Percentiles rank a stretch among this genome's conserved stretches.
Conservation (phyloP, 2,329 filamentous ascomycete species). For the Ceratocystis cacaofunesta region DNA sequence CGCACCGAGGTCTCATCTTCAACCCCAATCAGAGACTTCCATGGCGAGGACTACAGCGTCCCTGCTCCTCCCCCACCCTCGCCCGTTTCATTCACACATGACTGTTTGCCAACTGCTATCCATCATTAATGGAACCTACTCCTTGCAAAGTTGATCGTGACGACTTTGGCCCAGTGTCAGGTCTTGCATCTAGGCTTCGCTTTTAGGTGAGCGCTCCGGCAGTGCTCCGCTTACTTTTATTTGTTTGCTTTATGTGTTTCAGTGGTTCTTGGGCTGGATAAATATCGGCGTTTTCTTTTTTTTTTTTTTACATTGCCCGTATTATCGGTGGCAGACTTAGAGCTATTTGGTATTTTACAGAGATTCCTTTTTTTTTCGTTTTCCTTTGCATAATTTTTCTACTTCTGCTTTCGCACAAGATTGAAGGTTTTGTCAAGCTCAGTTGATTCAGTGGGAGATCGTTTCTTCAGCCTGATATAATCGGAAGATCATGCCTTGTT, state of each 20-base stretch:
- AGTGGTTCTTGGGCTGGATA: constrained; percentile 2
- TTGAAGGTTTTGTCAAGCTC: background rate
- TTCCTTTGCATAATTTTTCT: background rate
- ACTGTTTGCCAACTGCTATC: constrained; percentile 1
- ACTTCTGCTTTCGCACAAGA: background rate
- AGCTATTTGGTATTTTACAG: background rate
- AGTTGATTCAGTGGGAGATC: background rate
- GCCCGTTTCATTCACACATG: constrained; percentile 44
- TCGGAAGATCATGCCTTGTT: background rate
- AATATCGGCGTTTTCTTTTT: constrained; percentile 1
- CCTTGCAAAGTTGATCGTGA: background rate
- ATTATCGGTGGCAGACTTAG: background rate
- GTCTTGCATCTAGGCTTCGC: background rate
- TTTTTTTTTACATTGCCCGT: background rate
- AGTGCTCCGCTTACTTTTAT: constrained; percentile 7
- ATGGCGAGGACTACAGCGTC: constrained; percentile 45
- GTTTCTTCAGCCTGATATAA: background rate
- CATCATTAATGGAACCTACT: background rate
- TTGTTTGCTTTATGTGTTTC: constrained; percentile 1
- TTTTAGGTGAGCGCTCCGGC: background rate
- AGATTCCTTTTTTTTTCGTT: background rate
- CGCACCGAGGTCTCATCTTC: constrained; percentile 29
- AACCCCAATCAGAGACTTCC: constrained; percentile 32
- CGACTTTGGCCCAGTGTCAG: background rate
- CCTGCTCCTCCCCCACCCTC: constrained; percentile 51